phyloP scores from a whole-genome alignment of 2,329 filamentous ascomycete species.

The Fusarium nygamai region DNA sequence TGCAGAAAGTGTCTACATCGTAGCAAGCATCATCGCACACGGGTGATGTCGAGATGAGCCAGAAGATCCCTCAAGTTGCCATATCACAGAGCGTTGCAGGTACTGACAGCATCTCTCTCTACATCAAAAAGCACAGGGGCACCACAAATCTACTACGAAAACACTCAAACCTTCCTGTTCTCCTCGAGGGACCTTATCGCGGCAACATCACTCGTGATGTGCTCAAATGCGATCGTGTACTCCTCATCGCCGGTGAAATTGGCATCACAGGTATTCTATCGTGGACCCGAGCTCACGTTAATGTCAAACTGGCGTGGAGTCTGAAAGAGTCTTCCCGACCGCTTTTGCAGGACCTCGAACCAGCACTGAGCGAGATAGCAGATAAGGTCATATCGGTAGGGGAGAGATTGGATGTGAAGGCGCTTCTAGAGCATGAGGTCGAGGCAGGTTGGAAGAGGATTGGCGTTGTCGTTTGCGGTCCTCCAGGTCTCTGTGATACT shows the following conservation, averaged over 20 bases:
- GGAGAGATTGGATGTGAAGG: too few species aligned
- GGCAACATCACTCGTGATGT: rapidly evolving
- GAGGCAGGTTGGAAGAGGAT: not conserved
- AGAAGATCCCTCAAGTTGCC: not conserved
- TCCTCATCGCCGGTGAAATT: not conserved
- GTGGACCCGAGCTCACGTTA: not conserved
- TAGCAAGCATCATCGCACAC: not conserved
- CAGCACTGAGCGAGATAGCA: not conserved
- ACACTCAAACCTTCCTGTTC: not conserved
- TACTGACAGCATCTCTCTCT: not conserved
- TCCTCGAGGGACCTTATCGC: not conserved
- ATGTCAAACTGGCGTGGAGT: not conserved
- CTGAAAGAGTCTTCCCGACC: not conserved
- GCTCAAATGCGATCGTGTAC: not conserved
- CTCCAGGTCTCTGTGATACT: rapidly evolving
- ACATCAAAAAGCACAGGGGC: not conserved
- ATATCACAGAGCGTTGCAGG: not conserved
- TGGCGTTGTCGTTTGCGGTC: not conserved
- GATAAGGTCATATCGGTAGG: not conserved
- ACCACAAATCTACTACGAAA: not conserved
- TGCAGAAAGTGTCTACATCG: not conserved
- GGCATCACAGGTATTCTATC: not conserved
- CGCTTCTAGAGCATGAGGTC: not conserved
- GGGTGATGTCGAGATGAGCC: not conserved
- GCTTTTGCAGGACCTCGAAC: not conserved